Evolutionary conservation across 371 early-diverging fungal genomes (phyloP).

Genomic region (Mucor racemosus): DNA sequence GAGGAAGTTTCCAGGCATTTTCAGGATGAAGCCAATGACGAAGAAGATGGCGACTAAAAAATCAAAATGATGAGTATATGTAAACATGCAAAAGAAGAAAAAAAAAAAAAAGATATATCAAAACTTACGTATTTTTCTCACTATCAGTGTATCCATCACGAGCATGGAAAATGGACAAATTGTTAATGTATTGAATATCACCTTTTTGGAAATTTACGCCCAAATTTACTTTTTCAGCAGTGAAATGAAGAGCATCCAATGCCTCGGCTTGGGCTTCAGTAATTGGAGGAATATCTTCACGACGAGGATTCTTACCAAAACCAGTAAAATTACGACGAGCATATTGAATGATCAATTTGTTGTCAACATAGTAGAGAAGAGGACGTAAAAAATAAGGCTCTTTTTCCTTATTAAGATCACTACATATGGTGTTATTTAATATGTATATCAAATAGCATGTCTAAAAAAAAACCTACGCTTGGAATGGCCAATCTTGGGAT

Average conservation of each 20-base stretch:
- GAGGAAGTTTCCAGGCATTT: conserved; percentile 34
- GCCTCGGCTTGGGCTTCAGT: conserved; percentile 40
- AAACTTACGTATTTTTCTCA: conserved; percentile 26
- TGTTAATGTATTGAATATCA: conserved; percentile 40
- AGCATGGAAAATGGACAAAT: conserved; percentile 40
- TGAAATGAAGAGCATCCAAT: conserved; percentile 34
- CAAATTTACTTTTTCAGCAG: conserved; percentile 31
- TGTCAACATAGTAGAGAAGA: conserved; percentile 30
- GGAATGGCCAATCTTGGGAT: conserved; percentile 32
- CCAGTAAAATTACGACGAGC: conserved; percentile 38
- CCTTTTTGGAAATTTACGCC: conserved; percentile 36
- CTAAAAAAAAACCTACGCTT: conserved; percentile 21
- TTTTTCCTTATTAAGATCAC: conserved; percentile 22
- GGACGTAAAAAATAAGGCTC: conserved; percentile 24
- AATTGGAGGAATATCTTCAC: conserved; percentile 39
- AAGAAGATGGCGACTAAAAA: conserved; percentile 35
- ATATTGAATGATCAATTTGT: conserved; percentile 38
- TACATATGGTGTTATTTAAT: neutral
- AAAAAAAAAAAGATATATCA: neutral
- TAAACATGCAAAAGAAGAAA: neutral
- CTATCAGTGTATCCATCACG: conserved; percentile 37
- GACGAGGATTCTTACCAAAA: conserved; percentile 33
- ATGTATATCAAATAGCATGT: too few species aligned
- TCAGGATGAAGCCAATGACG: conserved; percentile 42
- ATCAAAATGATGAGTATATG: neutral